Percentiles rank a stretch among this genome's conserved stretches.
Evolutionary conservation across 352 stramenopile species (phyloP).

Genomic region (Pythium aristosporum): DNA sequence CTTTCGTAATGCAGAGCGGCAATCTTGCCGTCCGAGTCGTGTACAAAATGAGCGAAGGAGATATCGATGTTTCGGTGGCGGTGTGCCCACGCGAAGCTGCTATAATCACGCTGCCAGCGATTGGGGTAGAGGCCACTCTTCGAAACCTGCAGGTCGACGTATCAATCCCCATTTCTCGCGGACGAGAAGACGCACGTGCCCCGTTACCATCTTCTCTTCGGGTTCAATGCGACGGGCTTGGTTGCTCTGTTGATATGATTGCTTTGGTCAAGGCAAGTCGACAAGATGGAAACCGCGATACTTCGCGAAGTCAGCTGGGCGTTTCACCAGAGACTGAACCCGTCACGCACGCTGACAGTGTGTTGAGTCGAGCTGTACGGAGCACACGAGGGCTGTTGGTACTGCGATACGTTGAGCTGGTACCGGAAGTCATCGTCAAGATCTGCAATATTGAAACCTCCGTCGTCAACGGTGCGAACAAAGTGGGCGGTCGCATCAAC

Average conservation of each 20-base stretch:
- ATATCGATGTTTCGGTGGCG: conserved; percentile 7
- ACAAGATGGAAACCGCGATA: not conserved
- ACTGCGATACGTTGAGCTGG: conserved; percentile 13
- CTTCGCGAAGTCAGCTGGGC: not conserved
- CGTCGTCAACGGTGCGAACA: conserved; percentile 3
- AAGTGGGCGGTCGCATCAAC: not conserved
- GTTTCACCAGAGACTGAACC: not conserved
- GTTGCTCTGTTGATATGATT: conserved; percentile 8
- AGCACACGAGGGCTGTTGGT: not conserved
- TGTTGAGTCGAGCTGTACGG: not conserved
- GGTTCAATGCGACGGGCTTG: conserved; percentile 1
- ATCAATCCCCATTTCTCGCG: conserved; percentile 8
- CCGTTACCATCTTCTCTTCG: conserved; percentile 12
- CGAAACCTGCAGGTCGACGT: conserved; percentile 1
- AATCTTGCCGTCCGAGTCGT: not conserved
- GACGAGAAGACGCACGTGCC: conserved; percentile 3
- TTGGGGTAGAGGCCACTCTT: not conserved
- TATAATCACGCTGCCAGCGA: not conserved
- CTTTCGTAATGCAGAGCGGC: conserved; percentile 5
- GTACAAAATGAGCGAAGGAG: not conserved
- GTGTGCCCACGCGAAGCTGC: conserved; percentile 8
- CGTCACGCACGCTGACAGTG: too few species aligned
- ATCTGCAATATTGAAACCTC: not conserved
- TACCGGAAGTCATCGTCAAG: conserved; percentile 13
- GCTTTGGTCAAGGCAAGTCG: not conserved